These are phyloP conservation scores for Bifiguratus adelaidae DNA, from an alignment of 192 early-diverging fungal species.

Conservation along the genomic window DNA sequence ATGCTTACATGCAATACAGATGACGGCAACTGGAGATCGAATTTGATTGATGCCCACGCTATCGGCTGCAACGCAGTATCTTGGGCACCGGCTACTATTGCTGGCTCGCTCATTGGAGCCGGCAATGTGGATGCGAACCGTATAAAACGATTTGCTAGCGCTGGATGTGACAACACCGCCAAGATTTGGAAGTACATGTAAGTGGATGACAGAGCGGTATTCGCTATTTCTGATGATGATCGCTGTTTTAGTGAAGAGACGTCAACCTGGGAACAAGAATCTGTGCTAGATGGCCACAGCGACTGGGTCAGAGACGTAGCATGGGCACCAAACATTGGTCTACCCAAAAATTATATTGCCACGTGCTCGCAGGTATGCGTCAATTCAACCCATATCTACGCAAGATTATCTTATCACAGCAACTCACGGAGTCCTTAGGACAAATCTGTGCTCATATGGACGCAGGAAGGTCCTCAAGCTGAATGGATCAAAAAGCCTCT, in stretches of 20 bases:
- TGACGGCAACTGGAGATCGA: slow-evolving; percentile 78
- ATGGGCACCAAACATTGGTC: slow-evolving; percentile 91
- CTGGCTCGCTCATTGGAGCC: slow-evolving; percentile 58
- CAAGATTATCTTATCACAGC: neutral
- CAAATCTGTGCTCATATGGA: slow-evolving; percentile 94
- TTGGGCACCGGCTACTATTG: slow-evolving; percentile 86
- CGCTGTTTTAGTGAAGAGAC: slow-evolving; percentile 49
- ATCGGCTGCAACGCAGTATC: slow-evolving; percentile 90
- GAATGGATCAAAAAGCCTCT: slow-evolving; percentile 72
- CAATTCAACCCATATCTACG: slow-evolving; percentile 3
- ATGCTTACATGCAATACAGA: slow-evolving; percentile 29
- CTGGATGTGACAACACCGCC: slow-evolving; percentile 92
- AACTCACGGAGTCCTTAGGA: slow-evolving; percentile 38
- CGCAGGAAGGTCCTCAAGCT: slow-evolving; percentile 56
- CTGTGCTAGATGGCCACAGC: slow-evolving; percentile 76
- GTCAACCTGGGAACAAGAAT: slow-evolving; percentile 72
- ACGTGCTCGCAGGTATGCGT: slow-evolving; percentile 79
- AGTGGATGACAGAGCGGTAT: neutral
- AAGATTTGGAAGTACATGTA: slow-evolving; percentile 83
- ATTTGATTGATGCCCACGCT: slow-evolving; percentile 71
- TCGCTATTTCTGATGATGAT: slow-evolving; percentile 1
- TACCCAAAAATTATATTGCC: slow-evolving; percentile 82
- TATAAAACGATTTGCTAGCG: slow-evolving; percentile 78
- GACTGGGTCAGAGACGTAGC: slow-evolving; percentile 99
- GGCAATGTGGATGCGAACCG: slow-evolving; percentile 34